A percentile compares a stretch with the other conserved stretches of the same genome.
These are phyloP conservation scores for Erythrophleum fordii DNA, from an alignment of 306 rosid species.

Conservation along the genomic window DNA sequence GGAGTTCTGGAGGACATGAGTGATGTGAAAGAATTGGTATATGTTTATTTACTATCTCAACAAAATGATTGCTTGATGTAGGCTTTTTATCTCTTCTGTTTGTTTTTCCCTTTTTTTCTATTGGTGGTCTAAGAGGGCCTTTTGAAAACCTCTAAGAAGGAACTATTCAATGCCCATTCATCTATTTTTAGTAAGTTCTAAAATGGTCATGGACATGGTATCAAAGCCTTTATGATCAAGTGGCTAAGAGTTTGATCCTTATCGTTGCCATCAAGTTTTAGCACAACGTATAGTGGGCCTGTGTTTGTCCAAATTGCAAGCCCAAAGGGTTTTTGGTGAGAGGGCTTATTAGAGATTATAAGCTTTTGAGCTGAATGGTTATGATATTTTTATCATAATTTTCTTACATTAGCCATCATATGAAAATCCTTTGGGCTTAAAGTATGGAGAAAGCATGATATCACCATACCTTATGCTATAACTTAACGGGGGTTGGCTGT, in stretches of 20 bases:
- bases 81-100: no score
- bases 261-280: background rate
- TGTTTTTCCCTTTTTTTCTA: background rate
- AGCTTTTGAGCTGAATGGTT: background rate
- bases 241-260: background rate
- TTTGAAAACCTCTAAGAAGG: background rate
- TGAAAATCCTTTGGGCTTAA: background rate
- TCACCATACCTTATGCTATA: background rate
- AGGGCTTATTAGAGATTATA: background rate
- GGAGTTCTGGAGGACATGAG: conserved; percentile 98
- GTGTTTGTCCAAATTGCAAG: background rate
- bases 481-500: background rate
- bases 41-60: conserved; percentile 31
- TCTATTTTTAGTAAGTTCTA: background rate
- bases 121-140: background rate
- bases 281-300: background rate
- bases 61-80: conserved; percentile 24
- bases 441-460: background rate
- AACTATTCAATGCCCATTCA: background rate
- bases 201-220: conserved; percentile 10
- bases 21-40: conserved; percentile 98
- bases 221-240: background rate
- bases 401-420: background rate
- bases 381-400: background rate
- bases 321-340: background rate